Percentiles rank a stretch among this genome's conserved stretches.
phyloP scores from a whole-genome alignment of 2,329 filamentous ascomycete genomes.

The Arachnomyces sp. region DNA sequence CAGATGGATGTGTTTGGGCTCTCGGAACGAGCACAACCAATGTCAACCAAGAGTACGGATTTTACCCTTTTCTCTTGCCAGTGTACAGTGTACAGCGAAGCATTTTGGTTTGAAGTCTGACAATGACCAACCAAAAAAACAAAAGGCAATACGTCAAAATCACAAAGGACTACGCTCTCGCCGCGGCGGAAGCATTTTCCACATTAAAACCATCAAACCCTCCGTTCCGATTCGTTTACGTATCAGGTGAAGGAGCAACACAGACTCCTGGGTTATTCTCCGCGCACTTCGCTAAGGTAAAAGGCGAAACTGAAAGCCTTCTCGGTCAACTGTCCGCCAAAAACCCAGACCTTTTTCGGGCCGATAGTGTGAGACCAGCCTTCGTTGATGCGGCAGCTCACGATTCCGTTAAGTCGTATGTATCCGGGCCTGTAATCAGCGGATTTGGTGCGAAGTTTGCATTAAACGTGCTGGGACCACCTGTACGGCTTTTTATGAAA shows the following conservation, averaged over 20 bases:
- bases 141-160: constrained; percentile 57
- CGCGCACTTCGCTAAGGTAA: constrained; percentile 54
- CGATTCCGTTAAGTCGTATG: constrained; percentile 28
- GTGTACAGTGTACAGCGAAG: neutral
- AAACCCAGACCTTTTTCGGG: constrained; percentile 38
- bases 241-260: constrained; percentile 56
- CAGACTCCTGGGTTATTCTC: constrained; percentile 50
- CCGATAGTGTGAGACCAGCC: constrained; percentile 52
- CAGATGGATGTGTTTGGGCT: constrained; percentile 66
- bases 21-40: constrained; percentile 57
- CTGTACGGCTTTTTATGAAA: constrained; percentile 22
- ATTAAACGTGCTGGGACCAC: constrained; percentile 17
- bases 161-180: constrained; percentile 59
- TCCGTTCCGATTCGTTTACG: constrained; percentile 60
- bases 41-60: constrained; percentile 51
- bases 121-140: constrained; percentile 8
- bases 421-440: constrained; percentile 21
- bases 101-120: neutral
- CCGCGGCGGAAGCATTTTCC: constrained; percentile 55
- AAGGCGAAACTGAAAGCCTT: constrained; percentile 57
- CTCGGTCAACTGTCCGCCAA: constrained; percentile 47
- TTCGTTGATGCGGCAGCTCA: constrained; percentile 48
- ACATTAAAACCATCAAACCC: constrained; percentile 38
- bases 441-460: constrained; percentile 16
- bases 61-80: constrained; percentile 19